Percentiles rank a stretch among this genome's conserved stretches.
phyloP scores from a whole-genome alignment of 352 stramenopile genomes.

The Globisporangium emineosum region DNA sequence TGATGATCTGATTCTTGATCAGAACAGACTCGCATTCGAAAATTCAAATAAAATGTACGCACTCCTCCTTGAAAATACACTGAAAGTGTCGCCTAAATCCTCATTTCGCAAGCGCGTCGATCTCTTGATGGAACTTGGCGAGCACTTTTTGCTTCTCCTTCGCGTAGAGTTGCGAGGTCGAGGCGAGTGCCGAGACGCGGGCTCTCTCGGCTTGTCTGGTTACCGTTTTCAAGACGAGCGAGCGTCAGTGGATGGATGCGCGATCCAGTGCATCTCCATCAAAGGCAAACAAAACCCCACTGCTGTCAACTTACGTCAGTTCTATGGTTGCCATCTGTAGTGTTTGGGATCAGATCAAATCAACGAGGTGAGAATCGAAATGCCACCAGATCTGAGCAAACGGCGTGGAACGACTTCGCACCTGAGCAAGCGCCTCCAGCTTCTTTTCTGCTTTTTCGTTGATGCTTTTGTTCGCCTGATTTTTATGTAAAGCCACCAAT shows the following conservation, averaged over 20 bases:
- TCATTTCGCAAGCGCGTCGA: conserved; percentile 12
- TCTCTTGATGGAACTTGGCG: conserved; percentile 19
- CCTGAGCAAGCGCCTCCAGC: conserved; percentile 21
- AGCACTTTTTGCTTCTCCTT: conserved; percentile 32
- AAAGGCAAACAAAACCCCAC: conserved; percentile 1
- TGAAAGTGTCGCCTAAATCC: too few relatives aligned
- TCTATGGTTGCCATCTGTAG: conserved; percentile 24
- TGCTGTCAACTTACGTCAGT: conserved; percentile 18
- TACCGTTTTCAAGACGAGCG: background rate
- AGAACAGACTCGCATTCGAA: conserved; percentile 1
- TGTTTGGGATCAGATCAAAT: conserved; percentile 5
- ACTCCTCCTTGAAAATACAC: background rate
- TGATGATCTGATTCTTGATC: background rate
- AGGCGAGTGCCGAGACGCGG: conserved; percentile 14
- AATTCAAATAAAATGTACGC: conserved; percentile 1
- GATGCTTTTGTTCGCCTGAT: conserved; percentile 28
- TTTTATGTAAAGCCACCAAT: background rate
- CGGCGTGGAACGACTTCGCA: conserved; percentile 5
- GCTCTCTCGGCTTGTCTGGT: conserved; percentile 24
- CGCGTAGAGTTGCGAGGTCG: conserved; percentile 21
- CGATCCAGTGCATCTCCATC: conserved; percentile 6
- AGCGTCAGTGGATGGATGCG: background rate
- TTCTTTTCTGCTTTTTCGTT: conserved; percentile 25
- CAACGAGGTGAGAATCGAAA: background rate
- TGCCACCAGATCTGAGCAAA: background rate